These are phyloP conservation scores for Phytophthora agathidicida DNA, from an alignment of 352 stramenopile species.

Conservation along the genomic window DNA sequence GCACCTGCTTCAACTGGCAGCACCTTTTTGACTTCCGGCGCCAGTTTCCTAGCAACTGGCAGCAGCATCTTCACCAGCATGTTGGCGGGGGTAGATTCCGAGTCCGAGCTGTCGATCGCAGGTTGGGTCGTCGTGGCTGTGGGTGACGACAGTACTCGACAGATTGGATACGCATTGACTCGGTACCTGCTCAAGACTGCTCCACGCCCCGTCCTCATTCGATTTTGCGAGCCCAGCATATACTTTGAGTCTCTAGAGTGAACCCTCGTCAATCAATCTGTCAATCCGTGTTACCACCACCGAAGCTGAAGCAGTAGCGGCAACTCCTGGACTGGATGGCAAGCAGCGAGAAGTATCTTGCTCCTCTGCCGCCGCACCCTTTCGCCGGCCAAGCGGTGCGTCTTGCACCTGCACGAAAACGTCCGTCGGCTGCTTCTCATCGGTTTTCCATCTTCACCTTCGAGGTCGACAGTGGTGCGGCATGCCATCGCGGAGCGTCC, in stretches of 20 bases:
- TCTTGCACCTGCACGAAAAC: too few relatives aligned
- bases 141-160: slow-evolving; percentile 67
- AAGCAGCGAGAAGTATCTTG: neutral
- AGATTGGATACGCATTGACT: slow-evolving; percentile 68
- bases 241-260: slow-evolving; percentile 72
- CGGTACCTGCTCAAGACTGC: slow-evolving; percentile 79
- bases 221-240: slow-evolving; percentile 78
- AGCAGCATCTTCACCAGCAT: slow-evolving; percentile 29
- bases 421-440: too few relatives aligned
- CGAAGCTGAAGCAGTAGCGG: slow-evolving; percentile 4
- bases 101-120: slow-evolving; percentile 35
- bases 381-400: too few relatives aligned
- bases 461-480: too few relatives aligned
- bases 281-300: neutral
- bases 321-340: slow-evolving; percentile 10
- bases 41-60: slow-evolving; percentile 31
- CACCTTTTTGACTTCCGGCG: slow-evolving; percentile 23
- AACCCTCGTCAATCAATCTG: slow-evolving; percentile 25
- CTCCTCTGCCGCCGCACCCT: slow-evolving; percentile 5
- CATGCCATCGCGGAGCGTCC: too few relatives aligned
- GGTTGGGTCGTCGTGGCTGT: slow-evolving; percentile 80
- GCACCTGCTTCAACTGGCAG: slow-evolving; percentile 6
- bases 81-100: slow-evolving; percentile 23
- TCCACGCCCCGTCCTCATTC: slow-evolving; percentile 62
- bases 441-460: too few relatives aligned